A percentile compares a stretch with the other conserved stretches of the same genome.
Evolutionary conservation across 257 asterid genomes (phyloP).

Genomic region (Avicennia marina): DNA sequence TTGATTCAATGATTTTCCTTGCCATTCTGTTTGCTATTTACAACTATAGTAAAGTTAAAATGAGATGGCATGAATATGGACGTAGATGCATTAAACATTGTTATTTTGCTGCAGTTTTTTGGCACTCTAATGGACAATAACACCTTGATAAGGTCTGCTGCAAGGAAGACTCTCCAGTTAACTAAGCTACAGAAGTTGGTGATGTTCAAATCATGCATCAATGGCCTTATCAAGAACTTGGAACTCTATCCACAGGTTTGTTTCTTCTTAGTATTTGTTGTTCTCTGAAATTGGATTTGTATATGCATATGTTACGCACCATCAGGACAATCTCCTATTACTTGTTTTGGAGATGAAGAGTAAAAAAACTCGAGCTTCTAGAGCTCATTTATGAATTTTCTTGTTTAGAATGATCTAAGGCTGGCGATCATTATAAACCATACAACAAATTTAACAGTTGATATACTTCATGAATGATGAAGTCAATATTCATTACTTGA

Average conservation of each 20-base stretch:
- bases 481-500: too few species aligned
- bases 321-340: not conserved
- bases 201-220: constrained; percentile 54
- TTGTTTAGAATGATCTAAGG: too few species aligned
- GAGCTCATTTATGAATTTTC: not conserved
- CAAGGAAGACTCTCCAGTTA: constrained; percentile 49
- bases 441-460: too few species aligned
- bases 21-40: too few species aligned
- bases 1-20: too few species aligned
- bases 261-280: constrained; percentile 9
- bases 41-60: not conserved
- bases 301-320: not conserved
- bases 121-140: constrained; percentile 52
- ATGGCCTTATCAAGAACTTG: constrained; percentile 56
- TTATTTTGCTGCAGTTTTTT: constrained; percentile 58
- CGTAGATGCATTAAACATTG: not conserved
- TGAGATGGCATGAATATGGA: not conserved
- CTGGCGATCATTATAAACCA: too few species aligned
- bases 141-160: constrained; percentile 59
- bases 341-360: not conserved
- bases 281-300: constrained; percentile 14
- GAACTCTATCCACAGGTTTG: constrained; percentile 77
- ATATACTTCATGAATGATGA: too few species aligned
- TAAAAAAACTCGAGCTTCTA: not conserved
- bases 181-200: constrained; percentile 46